phyloP scores from a whole-genome alignment of 805 yeast species.

The Sugiyamaella marilandica region DNA sequence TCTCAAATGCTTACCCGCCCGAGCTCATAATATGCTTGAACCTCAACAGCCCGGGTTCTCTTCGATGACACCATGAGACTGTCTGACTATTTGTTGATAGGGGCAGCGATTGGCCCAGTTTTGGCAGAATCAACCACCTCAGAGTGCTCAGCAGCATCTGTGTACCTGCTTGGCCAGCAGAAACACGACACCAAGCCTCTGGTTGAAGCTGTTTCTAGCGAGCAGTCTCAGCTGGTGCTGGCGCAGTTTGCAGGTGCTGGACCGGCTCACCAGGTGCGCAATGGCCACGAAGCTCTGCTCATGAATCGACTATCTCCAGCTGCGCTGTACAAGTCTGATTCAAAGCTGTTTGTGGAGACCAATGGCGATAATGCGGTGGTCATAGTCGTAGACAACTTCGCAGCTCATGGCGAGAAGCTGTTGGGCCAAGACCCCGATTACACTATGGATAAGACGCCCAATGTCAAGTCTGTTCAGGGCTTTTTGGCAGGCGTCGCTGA shows the following conservation, averaged over 20 bases:
- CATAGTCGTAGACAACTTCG: slow-evolving; percentile 19
- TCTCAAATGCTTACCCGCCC: background rate
- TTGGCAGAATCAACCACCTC: background rate
- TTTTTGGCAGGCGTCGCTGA: slow-evolving; percentile 11
- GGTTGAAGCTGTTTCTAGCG: background rate
- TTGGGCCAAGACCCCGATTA: slow-evolving; percentile 21
- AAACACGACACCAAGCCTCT: slow-evolving; percentile 1
- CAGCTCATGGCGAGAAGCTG: slow-evolving; percentile 14
- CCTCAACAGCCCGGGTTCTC: background rate
- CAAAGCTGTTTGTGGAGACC: background rate
- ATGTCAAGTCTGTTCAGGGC: slow-evolving; percentile 1
- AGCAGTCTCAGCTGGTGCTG: slow-evolving; percentile 21
- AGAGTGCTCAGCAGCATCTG: slow-evolving; percentile 9
- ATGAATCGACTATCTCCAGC: background rate
- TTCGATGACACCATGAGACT: background rate
- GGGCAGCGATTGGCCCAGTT: background rate
- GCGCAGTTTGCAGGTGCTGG: slow-evolving; percentile 19
- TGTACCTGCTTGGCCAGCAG: slow-evolving; percentile 7
- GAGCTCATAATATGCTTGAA: background rate
- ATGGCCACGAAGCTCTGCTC: slow-evolving; percentile 11
- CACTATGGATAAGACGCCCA: slow-evolving; percentile 15
- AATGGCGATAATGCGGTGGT: slow-evolving; percentile 15
- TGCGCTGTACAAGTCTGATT: background rate
- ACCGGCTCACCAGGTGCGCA: slow-evolving; percentile 5
- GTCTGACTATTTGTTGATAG: background rate